These are phyloP conservation scores for Cymbopogon flexuosus DNA, from an alignment of 202 grass and related monocot species.

Conservation along the genomic window DNA sequence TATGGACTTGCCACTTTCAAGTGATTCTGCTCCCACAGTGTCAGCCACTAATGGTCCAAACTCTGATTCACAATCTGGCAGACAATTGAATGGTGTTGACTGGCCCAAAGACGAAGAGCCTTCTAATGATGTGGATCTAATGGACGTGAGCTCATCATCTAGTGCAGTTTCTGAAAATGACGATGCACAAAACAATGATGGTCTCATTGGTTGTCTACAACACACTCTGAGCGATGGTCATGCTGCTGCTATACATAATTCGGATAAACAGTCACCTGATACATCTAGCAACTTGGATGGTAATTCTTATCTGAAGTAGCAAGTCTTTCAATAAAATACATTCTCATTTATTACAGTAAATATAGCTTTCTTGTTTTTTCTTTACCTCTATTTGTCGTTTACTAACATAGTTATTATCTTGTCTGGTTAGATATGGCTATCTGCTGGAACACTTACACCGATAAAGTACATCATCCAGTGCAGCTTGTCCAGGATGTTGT, in stretches of 20 bases:
- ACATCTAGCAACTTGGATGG: constrained; percentile 46
- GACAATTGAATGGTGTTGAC: constrained; percentile 35
- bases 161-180: constrained; percentile 43
- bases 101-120: constrained; percentile 43
- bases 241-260: constrained; percentile 13
- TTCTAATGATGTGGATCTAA: constrained; percentile 57
- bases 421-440: constrained; percentile 45
- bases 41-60: constrained; percentile 27
- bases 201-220: constrained; percentile 28
- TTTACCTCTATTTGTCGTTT: constrained; percentile 10
- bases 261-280: constrained; percentile 40
- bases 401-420: constrained; percentile 26
- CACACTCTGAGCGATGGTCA: constrained; percentile 1
- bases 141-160: constrained; percentile 63
- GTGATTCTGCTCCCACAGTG: constrained; percentile 30
- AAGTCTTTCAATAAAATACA: constrained; percentile 29
- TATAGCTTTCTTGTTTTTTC: constrained; percentile 1
- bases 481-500: constrained; percentile 35
- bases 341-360: constrained; percentile 18
- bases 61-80: constrained; percentile 36
- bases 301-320: constrained; percentile 46
- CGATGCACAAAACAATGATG: constrained; percentile 22
- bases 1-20: constrained; percentile 23
- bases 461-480: constrained; percentile 28
- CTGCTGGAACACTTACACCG: constrained; percentile 28